These are phyloP conservation scores for Rozella allomycis DNA, from an alignment of 371 early-diverging fungal species.

Conservation along the genomic window DNA sequence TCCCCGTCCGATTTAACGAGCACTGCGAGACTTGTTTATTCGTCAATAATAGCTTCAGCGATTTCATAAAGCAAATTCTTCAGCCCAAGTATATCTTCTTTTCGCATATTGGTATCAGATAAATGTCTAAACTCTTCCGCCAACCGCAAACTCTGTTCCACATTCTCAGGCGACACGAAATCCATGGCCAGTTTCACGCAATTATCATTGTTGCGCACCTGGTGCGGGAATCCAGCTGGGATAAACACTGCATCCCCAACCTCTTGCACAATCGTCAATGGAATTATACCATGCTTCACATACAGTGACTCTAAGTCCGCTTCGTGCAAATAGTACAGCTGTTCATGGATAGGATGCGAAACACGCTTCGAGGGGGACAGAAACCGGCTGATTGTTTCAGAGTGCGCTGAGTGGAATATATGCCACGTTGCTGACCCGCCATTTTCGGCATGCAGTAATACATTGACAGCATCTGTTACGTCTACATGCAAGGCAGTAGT, in stretches of 20 bases:
- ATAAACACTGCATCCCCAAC: conserved; percentile 47
- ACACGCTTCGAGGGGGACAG: conserved; percentile 5
- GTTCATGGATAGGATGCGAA: conserved; percentile 39
- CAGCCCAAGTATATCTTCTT: conserved; percentile 24
- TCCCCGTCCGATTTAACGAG: too few species aligned
- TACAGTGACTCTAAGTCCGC: conserved; percentile 13
- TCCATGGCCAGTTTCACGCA: conserved; percentile 43
- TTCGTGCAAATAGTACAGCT: conserved; percentile 28
- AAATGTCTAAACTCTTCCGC: conserved; percentile 23
- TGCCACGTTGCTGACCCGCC: conserved; percentile 39
- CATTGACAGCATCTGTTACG: conserved; percentile 48
- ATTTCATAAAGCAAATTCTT: conserved; percentile 14
- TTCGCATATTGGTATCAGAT: conserved; percentile 10
- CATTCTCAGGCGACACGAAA: conserved; percentile 45
- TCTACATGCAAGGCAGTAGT: conserved; percentile 47
- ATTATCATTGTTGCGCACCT: conserved; percentile 37
- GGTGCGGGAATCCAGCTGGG: conserved; percentile 51
- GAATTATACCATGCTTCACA: conserved; percentile 11
- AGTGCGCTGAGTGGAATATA: conserved; percentile 26
- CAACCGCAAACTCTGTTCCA: conserved; percentile 15
- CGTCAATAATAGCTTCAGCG: too few species aligned
- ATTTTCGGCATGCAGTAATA: conserved; percentile 28
- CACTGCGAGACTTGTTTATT: too few species aligned
- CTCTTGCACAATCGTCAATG: conserved; percentile 33
- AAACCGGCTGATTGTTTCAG: conserved; percentile 18